Conservation (phyloP, 108 stramenopile species). For the Poteriospumella lacustris region DNA sequence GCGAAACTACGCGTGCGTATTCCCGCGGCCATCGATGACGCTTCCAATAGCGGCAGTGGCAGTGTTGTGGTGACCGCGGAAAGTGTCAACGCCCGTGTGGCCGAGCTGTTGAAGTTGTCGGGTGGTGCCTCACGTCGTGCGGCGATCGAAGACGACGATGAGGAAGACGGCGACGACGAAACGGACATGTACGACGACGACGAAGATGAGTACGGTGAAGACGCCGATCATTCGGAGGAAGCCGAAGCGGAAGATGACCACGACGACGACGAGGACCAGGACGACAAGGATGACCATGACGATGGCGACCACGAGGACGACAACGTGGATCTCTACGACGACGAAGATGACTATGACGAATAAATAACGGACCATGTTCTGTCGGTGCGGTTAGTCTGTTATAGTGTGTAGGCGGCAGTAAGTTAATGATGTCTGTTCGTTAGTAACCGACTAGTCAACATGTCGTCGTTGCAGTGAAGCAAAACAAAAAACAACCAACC, state of each 20-base stretch:
- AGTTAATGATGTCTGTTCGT: too few species aligned
- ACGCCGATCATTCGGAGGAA: neutral
- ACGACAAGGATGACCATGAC: neutral
- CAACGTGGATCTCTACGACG: too few species aligned
- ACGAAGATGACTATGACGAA: too few species aligned
- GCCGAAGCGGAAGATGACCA: neutral
- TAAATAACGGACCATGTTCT: too few species aligned
- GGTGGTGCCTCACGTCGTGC: neutral
- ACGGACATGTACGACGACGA: neutral
- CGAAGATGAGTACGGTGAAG: neutral
- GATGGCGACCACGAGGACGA: neutral
- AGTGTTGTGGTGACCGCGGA: neutral
- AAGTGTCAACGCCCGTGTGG: neutral
- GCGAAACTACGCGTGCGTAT: neutral
- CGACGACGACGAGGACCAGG: neutral
- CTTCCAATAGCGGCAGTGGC: too few species aligned
- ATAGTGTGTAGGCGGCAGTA: too few species aligned
- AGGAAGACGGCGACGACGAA: neutral
- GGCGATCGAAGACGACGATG: neutral
- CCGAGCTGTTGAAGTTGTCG: constrained; percentile 4
- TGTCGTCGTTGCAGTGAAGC: too few species aligned
- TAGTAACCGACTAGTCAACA: too few species aligned
- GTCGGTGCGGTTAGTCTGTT: too few species aligned
- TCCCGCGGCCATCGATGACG: neutral
- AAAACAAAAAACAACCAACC: too few species aligned